Percentiles rank a stretch among this genome's conserved stretches.
Conservation (phyloP, 2,329 filamentous ascomycete genomes). For the Aureobasidium sp. region DNA sequence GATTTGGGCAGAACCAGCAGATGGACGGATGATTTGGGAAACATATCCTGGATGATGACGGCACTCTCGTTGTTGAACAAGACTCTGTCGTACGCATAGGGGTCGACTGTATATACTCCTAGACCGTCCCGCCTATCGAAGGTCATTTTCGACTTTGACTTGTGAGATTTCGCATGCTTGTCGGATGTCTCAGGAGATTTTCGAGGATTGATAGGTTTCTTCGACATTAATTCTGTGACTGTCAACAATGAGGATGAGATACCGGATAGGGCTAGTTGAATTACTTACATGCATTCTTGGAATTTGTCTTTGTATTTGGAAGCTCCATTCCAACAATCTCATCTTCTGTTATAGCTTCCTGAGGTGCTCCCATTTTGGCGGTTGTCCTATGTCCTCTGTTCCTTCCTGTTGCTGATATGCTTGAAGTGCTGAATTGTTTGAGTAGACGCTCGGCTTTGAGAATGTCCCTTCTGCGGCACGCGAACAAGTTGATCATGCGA, state of each 20-base stretch:
- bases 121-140: slow-evolving; percentile 52
- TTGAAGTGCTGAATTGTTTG: background rate
- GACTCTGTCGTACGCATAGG: slow-evolving; percentile 51
- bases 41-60: slow-evolving; percentile 73
- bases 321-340: slow-evolving; percentile 15
- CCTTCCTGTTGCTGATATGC: slow-evolving; percentile 1
- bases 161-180: slow-evolving; percentile 17
- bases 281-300: slow-evolving; percentile 13
- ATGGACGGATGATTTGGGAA: slow-evolving; percentile 78
- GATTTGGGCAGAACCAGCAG: slow-evolving; percentile 78
- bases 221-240: slow-evolving; percentile 42
- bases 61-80: slow-evolving; percentile 60
- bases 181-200: slow-evolving; percentile 10
- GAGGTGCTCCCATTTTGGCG: slow-evolving; percentile 3
- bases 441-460: background rate
- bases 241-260: slow-evolving; percentile 12
- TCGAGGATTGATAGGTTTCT: slow-evolving; percentile 23
- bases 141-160: slow-evolving; percentile 7
- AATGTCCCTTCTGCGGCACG: background rate
- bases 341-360: slow-evolving; percentile 15
- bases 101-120: slow-evolving; percentile 56
- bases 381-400: background rate
- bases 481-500: background rate
- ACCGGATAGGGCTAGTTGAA: background rate
- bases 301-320: slow-evolving; percentile 3